Base-by-base conservation (phyloP, 495 filamentous ascomycete genomes). In the Trypethelium eluteriae region DNA sequence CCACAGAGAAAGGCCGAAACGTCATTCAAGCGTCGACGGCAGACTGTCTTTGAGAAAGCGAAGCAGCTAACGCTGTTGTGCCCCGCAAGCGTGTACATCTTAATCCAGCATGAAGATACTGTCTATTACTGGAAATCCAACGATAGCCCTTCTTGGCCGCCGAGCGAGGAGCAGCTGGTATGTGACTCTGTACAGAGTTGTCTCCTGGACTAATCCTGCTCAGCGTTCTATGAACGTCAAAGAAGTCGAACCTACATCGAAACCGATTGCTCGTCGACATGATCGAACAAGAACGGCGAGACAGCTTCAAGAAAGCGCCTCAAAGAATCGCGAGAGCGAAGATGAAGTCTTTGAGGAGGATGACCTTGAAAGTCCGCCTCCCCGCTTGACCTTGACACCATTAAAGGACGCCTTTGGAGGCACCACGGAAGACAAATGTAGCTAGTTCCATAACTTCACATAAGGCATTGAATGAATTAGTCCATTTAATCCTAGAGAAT, bases 361-460 rank as follows among this genome's bases (percentile, higher is more conserved):
- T 18, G 47, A 53, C 9, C 47, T 53, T 53, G 47, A 18, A 25
- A 53, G 47, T 18, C 47, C 47, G 9, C 47, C 47, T 7, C 47
- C 47, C 9, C 47, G 18, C 3, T 53, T 53, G 47, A 25, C 47
- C 3, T n/a, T 53, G 3, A 53, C 47, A 10, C 47, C 47, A 18
- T 18, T 53, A 3, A 53, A 18, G 18, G 6, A 53, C 9, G 47
- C 47, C 18, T 53, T 53, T 18, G n/a, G 12, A 44, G 39, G 7
- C 9, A 53, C 7, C 47, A n/a, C 9, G n/a, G 3, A 53, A 3
- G 18, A 18, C 47, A 3, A 12, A 25, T 53, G 5, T 46, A 6
- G 6, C 41, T 46, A 46, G 14, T 46, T 46, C 41, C 53, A 50
- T 65, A 53, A 65, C 44, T 39, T 53, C 63, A n/a, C n/a, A n/a